Base-by-base conservation (phyloP, 202 grass and related monocot genomes). In the Dendrocalamus latiflorus region DNA sequence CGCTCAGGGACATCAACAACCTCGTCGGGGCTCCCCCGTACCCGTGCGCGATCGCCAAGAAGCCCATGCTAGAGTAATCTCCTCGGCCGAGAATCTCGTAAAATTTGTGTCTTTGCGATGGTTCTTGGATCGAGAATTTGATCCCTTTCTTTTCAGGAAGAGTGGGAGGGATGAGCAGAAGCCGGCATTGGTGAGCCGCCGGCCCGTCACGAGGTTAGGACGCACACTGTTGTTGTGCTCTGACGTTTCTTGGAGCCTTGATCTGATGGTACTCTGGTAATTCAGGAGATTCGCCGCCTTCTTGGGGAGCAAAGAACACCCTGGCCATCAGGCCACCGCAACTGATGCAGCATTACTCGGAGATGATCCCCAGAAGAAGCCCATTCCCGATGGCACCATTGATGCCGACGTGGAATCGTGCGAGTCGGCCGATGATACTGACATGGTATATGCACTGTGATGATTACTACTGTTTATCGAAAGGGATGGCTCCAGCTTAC, bases 181-280 rank as follows among this genome's bases (percentile, higher is more conserved):
- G 45, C 25, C 81, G 12, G 18, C 60, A 16, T 17, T 66, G 61
- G 37, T 39, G 64, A 80, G 21, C 76, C 76, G 69, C 54, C 86
- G 88, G 9, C 95, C 95, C 6, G 58, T 94, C 62, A 94, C 95
- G 80, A 91, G 95, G 92, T 94, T 79, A 85, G 82, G 24, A 72
- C 20, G 20, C 30, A 13, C 22, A 1, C 39, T 30, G 11, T 53
- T 68, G 30, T 70, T 36, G 37, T 47, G 76, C 50, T 71, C 72
- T 79, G 44, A 17, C 15, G 24, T 87, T 83, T 58, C 71, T 80
- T 28, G 64, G 79, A 70, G 2, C 54, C 60, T 71, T 77, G 28
- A 75, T 81, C 61, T 85, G 48, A 47, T n/a, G 28, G 11, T 73
- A 18, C 4, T 60, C 55, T 78, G 71, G 11, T 87, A 58, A 66